These are phyloP conservation scores for Phlyctochytrium arcticum DNA, from an alignment of 192 early-diverging fungal genomes.

Conservation along the genomic window DNA sequence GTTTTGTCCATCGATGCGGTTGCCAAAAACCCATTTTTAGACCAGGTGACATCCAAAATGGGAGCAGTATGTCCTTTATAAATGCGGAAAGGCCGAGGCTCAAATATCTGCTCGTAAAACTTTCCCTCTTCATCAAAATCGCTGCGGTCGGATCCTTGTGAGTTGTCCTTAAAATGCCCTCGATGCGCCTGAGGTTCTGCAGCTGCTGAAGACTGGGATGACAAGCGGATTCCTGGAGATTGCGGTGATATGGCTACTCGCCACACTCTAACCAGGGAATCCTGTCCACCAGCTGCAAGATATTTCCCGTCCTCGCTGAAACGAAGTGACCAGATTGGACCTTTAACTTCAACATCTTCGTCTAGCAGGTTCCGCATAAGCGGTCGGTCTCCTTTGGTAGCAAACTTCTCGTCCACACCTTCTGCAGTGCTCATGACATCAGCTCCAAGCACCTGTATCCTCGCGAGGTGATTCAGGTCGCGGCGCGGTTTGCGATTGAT, in stretches of 20 bases:
- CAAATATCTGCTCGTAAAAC: conserved; percentile 14
- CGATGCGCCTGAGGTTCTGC: neutral
- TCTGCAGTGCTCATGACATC: neutral
- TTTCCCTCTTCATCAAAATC: neutral
- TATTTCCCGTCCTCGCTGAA: conserved; percentile 78
- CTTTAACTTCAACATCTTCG: conserved; percentile 30
- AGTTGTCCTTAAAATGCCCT: neutral
- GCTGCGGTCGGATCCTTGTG: neutral
- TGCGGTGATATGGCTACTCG: too few species aligned
- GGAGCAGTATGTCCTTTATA: conserved; percentile 71
- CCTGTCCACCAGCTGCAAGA: conserved; percentile 77
- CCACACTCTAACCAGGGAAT: conserved; percentile 69
- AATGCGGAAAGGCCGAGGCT: conserved; percentile 56
- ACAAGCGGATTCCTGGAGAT: neutral
- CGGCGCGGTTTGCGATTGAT: conserved; percentile 23
- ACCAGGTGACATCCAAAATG: conserved; percentile 55
- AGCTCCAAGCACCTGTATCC: conserved; percentile 30
- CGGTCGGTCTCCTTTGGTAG: too few species aligned
- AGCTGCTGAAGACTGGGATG: conserved; percentile 8
- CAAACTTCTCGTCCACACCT: conserved; percentile 3
- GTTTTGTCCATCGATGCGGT: conserved; percentile 80
- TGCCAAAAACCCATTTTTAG: conserved; percentile 68
- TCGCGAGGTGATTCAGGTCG: conserved; percentile 23
- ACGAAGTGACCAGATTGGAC: conserved; percentile 68
- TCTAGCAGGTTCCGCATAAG: conserved; percentile 18